phyloP scores from a whole-genome alignment of 2,329 filamentous ascomycete genomes.

The Orbilia brochopaga region DNA sequence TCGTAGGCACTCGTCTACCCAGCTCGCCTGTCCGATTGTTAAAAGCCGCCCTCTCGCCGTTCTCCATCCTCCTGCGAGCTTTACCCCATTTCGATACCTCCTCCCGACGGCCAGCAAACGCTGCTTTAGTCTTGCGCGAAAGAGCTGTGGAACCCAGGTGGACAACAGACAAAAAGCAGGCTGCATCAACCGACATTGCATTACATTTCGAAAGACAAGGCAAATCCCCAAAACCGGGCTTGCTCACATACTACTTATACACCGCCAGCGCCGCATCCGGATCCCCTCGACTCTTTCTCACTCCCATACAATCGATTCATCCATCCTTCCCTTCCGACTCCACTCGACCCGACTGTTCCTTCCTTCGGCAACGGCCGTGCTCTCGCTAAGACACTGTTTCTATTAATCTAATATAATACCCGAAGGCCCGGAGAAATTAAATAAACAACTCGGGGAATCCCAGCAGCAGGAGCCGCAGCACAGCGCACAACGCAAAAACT shows the following conservation, averaged over 20 bases:
- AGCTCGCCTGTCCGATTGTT: neutral
- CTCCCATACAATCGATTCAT: neutral
- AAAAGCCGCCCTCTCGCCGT: slow-evolving; percentile 1
- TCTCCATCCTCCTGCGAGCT: neutral
- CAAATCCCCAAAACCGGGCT: too few species aligned
- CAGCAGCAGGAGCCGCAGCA: slow-evolving; percentile 8
- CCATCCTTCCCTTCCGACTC: slow-evolving; percentile 18
- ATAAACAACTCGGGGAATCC: slow-evolving; percentile 26
- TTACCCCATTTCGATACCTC: slow-evolving; percentile 2
- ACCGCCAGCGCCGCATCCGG: neutral
- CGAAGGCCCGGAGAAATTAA: slow-evolving; percentile 2
- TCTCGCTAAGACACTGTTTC: slow-evolving; percentile 35
- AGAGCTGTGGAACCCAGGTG: neutral
- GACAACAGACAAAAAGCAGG: too few species aligned
- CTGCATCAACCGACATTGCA: too few species aligned
- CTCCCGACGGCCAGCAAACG: slow-evolving; percentile 1
- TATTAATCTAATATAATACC: slow-evolving; percentile 10
- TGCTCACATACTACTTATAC: too few species aligned
- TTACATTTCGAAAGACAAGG: too few species aligned
- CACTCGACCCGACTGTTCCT: too few species aligned
- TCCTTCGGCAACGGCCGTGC: neutral
- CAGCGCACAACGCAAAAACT: slow-evolving; percentile 46
- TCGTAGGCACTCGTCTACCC: neutral
- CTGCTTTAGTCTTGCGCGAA: too few species aligned
- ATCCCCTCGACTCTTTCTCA: neutral